Base-by-base conservation (phyloP, 768 basidiomycete genomes). In the Russula sp. region DNA sequence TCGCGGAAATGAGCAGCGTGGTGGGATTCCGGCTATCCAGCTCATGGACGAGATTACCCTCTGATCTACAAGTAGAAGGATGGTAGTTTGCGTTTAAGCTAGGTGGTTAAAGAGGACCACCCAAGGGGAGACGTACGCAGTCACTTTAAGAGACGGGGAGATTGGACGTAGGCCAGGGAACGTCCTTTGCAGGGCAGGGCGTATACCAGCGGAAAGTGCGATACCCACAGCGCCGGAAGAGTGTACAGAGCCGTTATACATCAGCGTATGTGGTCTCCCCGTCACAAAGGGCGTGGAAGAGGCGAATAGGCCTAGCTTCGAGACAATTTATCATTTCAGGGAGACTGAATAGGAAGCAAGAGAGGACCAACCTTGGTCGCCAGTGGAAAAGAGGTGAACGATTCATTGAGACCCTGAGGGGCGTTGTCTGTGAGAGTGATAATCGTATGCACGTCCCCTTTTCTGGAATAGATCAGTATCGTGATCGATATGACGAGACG, bases 281-380 rank as follows among this genome's bases (percentile, higher is more conserved):
- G 88, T 91, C 6, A 89, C 73, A 70, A 92, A 92, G 0, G 89
- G 88, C 2, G 90, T 92, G 2, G 88, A 85, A 0, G 88, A 77
- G 0, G 84, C 86, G 22, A 87, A 71, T 20, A 91, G 76, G 5
- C 88, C 87, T 56, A 89, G 72, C 83, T 89, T 68, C 18, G 18
- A 49, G n/a, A 56, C 16, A 36, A 6, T 60, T 42, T 36, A 47
- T 51, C 7, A 38, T 10, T 46, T 64, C 41, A n/a, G 20, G 45
- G 25, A 16, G 56, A 7, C 60, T 16, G 59, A 41, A 10, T n/a
- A 20, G 29, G 5, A 39, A 22, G 22, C 14, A 7, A 18, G 35
- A 58, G 46, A 46, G 47, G 14, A 73, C 79, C 55, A 35, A 84
- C 85, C 75, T 83, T 81, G 22, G 75, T 74, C 6, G 83, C 76